Percentiles rank a stretch among this genome's conserved stretches.
These are phyloP conservation scores for Aspergillus conjunctus DNA, from an alignment of 495 filamentous ascomycete species.

Conservation along the genomic window DNA sequence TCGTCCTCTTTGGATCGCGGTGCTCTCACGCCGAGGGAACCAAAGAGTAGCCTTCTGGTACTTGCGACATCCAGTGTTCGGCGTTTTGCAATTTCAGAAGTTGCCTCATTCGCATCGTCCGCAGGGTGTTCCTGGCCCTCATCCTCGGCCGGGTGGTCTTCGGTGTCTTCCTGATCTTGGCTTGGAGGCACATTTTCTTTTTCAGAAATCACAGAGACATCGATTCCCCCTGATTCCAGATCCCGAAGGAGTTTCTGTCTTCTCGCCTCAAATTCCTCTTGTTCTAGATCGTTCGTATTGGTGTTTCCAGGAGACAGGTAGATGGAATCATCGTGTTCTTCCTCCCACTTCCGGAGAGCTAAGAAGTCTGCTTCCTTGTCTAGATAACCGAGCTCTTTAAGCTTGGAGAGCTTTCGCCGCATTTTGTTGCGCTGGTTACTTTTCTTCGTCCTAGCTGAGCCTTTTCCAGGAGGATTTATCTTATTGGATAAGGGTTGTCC, in stretches of 20 bases:
- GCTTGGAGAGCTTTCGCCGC: constrained; percentile 46
- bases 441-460: constrained; percentile 52
- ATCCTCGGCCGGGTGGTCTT: constrained; percentile 16
- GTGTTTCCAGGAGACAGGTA: constrained; percentile 26
- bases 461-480: constrained; percentile 41
- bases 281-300: constrained; percentile 28
- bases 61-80: constrained; percentile 64
- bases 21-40: constrained; percentile 67
- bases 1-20: constrained; percentile 71
- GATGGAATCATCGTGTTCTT: constrained; percentile 32
- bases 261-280: constrained; percentile 50
- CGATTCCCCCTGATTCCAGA: constrained; percentile 54
- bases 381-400: constrained; percentile 54
- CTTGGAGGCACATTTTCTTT: constrained; percentile 39
- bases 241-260: constrained; percentile 54
- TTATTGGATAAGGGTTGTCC: constrained; percentile 23
- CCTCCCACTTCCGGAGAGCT: constrained; percentile 47
- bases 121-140: constrained; percentile 27
- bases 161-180: constrained; percentile 5
- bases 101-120: constrained; percentile 22
- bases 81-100: constrained; percentile 32
- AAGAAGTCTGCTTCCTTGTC: constrained; percentile 49
- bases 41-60: constrained; percentile 68
- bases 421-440: constrained; percentile 58
- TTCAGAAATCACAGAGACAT: constrained; percentile 41